A percentile compares a stretch with the other conserved stretches of the same genome.
phyloP scores from a whole-genome alignment of 352 stramenopile genomes.

The Phytopythium oedochilum region DNA sequence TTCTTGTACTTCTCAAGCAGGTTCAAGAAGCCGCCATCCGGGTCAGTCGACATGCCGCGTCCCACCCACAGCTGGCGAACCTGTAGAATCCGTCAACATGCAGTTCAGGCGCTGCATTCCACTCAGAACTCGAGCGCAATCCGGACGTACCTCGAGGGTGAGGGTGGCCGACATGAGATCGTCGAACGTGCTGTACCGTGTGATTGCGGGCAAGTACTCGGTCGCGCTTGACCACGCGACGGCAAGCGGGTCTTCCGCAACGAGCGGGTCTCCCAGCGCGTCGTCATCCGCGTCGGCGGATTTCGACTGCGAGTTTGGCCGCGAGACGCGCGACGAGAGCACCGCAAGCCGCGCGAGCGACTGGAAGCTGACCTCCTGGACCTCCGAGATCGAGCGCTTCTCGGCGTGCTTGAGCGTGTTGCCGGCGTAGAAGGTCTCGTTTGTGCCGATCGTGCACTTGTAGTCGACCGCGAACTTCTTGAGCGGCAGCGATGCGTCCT shows the following conservation, averaged over 20 bases:
- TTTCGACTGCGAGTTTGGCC: slow-evolving; percentile 56
- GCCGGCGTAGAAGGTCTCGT: slow-evolving; percentile 84
- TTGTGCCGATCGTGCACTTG: slow-evolving; percentile 87
- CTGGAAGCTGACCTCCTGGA: slow-evolving; percentile 87
- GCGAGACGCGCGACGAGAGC: slow-evolving; percentile 74
- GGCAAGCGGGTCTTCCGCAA: slow-evolving; percentile 73
- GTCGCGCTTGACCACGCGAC: slow-evolving; percentile 64
- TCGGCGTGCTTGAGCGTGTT: slow-evolving; percentile 80
- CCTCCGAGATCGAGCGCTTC: slow-evolving; percentile 69
- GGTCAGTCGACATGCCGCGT: slow-evolving; percentile 77
- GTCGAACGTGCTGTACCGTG: slow-evolving; percentile 87
- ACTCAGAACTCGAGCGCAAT: background rate
- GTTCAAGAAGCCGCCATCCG: slow-evolving; percentile 74
- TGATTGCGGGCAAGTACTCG: slow-evolving; percentile 78
- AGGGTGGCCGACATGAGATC: slow-evolving; percentile 88
- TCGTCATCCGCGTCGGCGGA: slow-evolving; percentile 43
- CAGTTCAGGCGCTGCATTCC: background rate
- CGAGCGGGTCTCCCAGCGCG: slow-evolving; percentile 33
- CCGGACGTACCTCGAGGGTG: slow-evolving; percentile 64
- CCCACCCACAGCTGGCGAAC: slow-evolving; percentile 78
- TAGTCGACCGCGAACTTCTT: slow-evolving; percentile 90
- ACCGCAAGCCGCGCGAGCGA: slow-evolving; percentile 77
- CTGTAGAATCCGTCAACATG: slow-evolving; percentile 14
- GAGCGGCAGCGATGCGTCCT: slow-evolving; percentile 81
- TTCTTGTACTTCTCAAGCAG: slow-evolving; percentile 87